Conservation (phyloP, 176 grass and related monocot genomes). For the Oropetium thomaeum region DNA sequence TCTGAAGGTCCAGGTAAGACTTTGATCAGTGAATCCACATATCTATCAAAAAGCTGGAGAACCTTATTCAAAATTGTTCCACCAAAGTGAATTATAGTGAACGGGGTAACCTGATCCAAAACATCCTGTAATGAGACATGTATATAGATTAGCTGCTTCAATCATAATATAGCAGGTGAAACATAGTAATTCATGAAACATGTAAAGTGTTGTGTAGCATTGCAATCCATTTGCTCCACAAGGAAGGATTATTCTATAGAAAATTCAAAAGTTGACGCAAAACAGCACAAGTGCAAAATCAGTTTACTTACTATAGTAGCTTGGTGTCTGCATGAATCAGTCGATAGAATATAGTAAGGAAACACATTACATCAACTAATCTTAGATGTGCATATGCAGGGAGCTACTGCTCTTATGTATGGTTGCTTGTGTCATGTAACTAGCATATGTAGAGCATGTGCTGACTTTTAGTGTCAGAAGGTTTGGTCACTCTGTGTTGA, state of each 20-base stretch:
- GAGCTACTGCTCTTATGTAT: background rate
- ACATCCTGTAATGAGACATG: conserved; percentile 66
- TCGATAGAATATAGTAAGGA: background rate
- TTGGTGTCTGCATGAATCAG: conserved; percentile 12
- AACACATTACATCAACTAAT: background rate
- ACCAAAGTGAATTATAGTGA: conserved; percentile 80
- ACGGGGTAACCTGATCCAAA: conserved; percentile 88
- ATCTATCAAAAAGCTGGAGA: conserved; percentile 85
- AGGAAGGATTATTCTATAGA: conserved; percentile 5
- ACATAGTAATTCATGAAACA: background rate
- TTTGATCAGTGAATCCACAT: conserved; percentile 76
- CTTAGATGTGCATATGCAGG: background rate
- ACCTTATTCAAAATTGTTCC: conserved; percentile 81
- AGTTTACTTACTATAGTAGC: conserved; percentile 8
- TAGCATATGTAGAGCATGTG: conserved; percentile 3
- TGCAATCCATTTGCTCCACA: background rate
- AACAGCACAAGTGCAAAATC: background rate
- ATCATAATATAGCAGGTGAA: background rate
- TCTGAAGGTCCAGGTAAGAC: conserved; percentile 76
- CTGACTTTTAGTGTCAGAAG: conserved; percentile 7
- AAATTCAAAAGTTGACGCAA: background rate
- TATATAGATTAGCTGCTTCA: conserved; percentile 29
- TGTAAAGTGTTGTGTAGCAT: background rate
- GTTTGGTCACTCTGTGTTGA: background rate
- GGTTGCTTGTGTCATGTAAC: conserved; percentile 13